phyloP scores from a whole-genome alignment of 306 rosid species.

The Biancaea sappan region DNA sequence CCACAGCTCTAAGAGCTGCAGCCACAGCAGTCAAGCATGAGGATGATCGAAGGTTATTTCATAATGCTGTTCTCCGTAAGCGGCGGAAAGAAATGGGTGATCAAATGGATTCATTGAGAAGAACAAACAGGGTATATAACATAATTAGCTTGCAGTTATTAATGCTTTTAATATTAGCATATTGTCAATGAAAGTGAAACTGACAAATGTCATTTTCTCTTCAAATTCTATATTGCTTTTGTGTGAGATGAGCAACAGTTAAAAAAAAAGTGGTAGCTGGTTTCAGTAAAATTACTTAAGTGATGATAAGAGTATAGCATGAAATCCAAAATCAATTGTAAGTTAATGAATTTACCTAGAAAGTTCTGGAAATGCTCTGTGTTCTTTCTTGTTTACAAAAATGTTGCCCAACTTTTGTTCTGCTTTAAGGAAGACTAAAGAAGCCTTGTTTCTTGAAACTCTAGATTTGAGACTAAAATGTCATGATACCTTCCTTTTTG shows the following conservation, averaged over 20 bases:
- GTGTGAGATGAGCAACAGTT: neutral
- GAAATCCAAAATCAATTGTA: neutral
- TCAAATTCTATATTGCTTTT: constrained; percentile 1
- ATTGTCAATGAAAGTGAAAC: neutral
- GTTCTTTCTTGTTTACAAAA: constrained; percentile 4
- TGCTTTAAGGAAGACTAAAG: neutral
- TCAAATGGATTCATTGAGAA: constrained; percentile 75
- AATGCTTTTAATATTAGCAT: constrained; percentile 15
- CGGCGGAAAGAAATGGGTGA: constrained; percentile 93
- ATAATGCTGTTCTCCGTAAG: constrained; percentile 87
- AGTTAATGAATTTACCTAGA: neutral
- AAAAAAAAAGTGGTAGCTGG: neutral
- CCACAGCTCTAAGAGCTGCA: constrained; percentile 90
- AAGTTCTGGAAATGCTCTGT: constrained; percentile 17
- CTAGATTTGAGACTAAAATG: neutral
- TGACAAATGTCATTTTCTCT: constrained; percentile 4
- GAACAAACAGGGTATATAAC: constrained; percentile 72
- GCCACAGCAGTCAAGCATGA: constrained; percentile 91
- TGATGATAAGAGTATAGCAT: constrained; percentile 9
- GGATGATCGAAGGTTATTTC: constrained; percentile 92
- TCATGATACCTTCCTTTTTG: neutral
- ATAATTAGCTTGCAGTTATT: constrained; percentile 20
- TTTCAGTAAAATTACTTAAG: neutral
- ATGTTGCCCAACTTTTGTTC: constrained; percentile 9
- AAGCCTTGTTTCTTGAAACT: neutral